These are phyloP conservation scores for Blastocladiella emersonii DNA, from an alignment of 371 early-diverging fungal genomes.

Conservation along the genomic window DNA sequence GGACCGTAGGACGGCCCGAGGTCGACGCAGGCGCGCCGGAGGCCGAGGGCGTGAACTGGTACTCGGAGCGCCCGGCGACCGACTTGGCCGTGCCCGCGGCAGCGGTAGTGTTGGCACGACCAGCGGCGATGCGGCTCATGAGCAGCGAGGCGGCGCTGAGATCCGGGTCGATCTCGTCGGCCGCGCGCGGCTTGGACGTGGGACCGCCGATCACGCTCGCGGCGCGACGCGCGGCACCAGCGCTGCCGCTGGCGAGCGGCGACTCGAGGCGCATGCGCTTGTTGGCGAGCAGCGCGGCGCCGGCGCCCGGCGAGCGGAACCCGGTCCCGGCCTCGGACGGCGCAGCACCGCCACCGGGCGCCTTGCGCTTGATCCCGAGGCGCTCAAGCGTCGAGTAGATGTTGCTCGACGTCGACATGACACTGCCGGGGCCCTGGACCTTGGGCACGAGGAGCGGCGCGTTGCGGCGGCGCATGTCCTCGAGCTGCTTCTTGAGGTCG, in stretches of 20 bases:
- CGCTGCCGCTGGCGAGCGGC: no score
- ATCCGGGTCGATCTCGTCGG: no score
- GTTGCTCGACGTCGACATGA: not conserved
- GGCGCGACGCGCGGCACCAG: not conserved
- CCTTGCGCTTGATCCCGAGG: slow-evolving; percentile 1
- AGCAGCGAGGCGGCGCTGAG: not conserved
- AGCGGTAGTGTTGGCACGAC: not conserved
- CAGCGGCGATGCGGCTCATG: not conserved
- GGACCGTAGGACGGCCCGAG: no score
- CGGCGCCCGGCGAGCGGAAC: not conserved
- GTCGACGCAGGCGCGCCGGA: not conserved
- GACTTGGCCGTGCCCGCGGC: not conserved
- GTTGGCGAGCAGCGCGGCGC: no score
- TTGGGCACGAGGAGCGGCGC: not conserved
- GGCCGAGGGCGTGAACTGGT: not conserved
- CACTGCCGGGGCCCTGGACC: not conserved
- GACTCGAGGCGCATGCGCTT: no score
- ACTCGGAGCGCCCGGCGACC: not conserved
- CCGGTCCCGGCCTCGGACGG: not conserved
- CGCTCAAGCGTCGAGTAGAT: not conserved
- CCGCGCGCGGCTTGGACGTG: not conserved
- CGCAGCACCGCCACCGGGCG: not conserved
- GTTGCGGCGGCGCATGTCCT: not conserved
- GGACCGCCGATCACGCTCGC: not conserved
- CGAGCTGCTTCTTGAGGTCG: not conserved